A percentile compares a stretch with the other conserved stretches of the same genome.
These are phyloP conservation scores for Jackrogersella multiformis DNA, from an alignment of 495 filamentous ascomycete species.

Conservation along the genomic window DNA sequence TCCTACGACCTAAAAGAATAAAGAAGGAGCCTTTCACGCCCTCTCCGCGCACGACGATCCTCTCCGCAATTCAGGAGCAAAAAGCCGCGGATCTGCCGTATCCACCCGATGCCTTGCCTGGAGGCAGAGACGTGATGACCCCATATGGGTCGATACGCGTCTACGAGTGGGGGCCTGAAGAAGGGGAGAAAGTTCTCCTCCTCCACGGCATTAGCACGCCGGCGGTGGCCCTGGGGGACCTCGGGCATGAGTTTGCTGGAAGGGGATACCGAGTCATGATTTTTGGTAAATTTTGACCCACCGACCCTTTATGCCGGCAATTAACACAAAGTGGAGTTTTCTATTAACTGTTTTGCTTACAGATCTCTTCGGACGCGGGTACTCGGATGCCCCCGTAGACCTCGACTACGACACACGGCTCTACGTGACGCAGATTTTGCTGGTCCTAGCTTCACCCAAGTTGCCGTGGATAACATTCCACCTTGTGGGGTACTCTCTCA, in stretches of 20 bases:
- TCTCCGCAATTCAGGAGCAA: slow-evolving; percentile 34
- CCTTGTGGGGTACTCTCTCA: slow-evolving; percentile 85
- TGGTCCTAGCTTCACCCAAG: slow-evolving; percentile 73
- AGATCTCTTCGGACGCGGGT: slow-evolving; percentile 83
- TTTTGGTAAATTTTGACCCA: slow-evolving; percentile 61
- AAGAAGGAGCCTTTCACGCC: slow-evolving; percentile 40
- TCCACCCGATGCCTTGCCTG: slow-evolving; percentile 77
- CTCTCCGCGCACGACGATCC: slow-evolving; percentile 45
- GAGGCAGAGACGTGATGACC: slow-evolving; percentile 72
- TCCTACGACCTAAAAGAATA: slow-evolving; percentile 31
- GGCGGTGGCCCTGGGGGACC: slow-evolving; percentile 65
- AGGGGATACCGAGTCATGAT: slow-evolving; percentile 76
- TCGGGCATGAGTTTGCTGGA: slow-evolving; percentile 69
- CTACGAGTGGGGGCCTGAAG: slow-evolving; percentile 79
- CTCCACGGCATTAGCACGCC: slow-evolving; percentile 81
- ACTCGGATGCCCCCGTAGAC: slow-evolving; percentile 72
- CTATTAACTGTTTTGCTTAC: slow-evolving; percentile 4
- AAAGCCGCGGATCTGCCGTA: slow-evolving; percentile 67
- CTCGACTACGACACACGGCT: slow-evolving; percentile 77
- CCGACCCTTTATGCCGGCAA: neutral
- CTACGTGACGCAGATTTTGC: slow-evolving; percentile 77
- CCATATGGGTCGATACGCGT: slow-evolving; percentile 76
- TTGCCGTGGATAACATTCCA: slow-evolving; percentile 77
- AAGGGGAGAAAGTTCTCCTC: slow-evolving; percentile 73
- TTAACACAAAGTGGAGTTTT: neutral